These are phyloP conservation scores for Sporopachydermia cereana DNA, from an alignment of 1,139 yeast species.

Conservation along the genomic window DNA sequence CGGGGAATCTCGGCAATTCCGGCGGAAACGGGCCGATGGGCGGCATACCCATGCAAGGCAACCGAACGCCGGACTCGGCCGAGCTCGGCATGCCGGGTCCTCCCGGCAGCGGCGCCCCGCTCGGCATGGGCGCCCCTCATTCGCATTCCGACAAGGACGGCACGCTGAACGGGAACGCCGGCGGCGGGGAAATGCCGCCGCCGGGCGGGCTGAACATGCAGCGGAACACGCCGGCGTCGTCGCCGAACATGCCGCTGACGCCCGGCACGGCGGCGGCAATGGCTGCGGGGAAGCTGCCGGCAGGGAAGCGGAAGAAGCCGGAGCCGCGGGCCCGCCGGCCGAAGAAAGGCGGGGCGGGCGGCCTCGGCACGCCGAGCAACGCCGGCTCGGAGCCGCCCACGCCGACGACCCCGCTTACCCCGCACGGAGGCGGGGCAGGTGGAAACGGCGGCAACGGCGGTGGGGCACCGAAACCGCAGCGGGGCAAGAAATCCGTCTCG, in stretches of 20 bases:
- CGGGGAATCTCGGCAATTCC: constrained; percentile 10
- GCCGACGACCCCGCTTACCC: constrained; percentile 28
- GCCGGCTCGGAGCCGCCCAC: constrained; percentile 27
- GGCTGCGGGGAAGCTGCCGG: constrained; percentile 19
- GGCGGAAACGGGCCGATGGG: constrained; percentile 6
- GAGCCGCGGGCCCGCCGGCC: constrained; percentile 14
- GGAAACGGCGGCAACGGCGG: too few species aligned
- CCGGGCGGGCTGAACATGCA: neutral
- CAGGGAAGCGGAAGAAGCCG: constrained; percentile 14
- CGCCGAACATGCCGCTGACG: constrained; percentile 33
- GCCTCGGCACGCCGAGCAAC: constrained; percentile 21
- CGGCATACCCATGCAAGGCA: too few species aligned
- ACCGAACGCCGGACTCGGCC: neutral
- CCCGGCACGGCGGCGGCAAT: constrained; percentile 33
- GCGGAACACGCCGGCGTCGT: constrained; percentile 11
- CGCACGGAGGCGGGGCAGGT: constrained; percentile 17
- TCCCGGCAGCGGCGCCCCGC: neutral
- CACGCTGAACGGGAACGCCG: neutral
- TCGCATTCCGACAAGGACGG: too few species aligned
- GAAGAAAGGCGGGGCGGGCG: constrained; percentile 14
- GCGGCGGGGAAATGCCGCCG: neutral
- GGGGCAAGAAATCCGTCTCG: constrained; percentile 1
- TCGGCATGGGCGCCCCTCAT: too few species aligned
- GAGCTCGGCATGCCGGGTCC: neutral
- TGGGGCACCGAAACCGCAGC: neutral